Evolutionary conservation across 2,329 filamentous ascomycete species (phyloP).

Genomic region (Epicoccum nigrum): DNA sequence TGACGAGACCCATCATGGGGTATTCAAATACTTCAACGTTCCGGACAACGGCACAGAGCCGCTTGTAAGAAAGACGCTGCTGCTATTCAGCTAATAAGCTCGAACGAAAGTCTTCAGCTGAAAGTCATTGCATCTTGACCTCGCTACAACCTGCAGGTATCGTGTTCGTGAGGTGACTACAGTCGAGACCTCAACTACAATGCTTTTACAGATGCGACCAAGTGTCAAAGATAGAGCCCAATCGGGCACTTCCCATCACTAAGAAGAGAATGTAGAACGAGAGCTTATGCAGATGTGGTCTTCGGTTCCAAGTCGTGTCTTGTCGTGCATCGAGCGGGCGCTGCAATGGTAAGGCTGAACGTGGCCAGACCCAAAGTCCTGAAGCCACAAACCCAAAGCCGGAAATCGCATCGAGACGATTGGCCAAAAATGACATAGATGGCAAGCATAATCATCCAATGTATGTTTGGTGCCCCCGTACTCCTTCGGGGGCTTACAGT

Average conservation of each 20-base stretch:
- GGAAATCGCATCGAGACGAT: constrained; percentile 3
- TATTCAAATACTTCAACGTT: too few relatives aligned
- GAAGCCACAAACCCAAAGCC: neutral
- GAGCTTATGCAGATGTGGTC: neutral
- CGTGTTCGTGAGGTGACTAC: neutral
- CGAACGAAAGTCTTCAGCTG: too few relatives aligned
- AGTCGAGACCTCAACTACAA: neutral
- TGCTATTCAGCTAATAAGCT: too few relatives aligned
- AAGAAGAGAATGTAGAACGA: neutral
- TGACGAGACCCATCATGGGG: neutral
- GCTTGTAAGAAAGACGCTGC: too few relatives aligned
- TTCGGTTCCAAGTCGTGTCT: neutral
- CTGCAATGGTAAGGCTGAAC: constrained; percentile 3
- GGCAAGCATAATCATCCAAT: too few relatives aligned
- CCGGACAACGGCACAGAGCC: too few relatives aligned
- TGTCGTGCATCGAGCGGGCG: neutral
- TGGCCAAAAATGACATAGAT: neutral
- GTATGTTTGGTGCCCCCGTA: neutral
- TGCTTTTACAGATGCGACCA: neutral
- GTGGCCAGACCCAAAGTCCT: neutral
- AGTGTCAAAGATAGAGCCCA: neutral
- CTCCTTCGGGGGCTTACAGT: neutral
- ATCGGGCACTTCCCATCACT: neutral
- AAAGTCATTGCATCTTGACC: too few relatives aligned
- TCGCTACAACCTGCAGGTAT: too few relatives aligned